A percentile compares a stretch with the other conserved stretches of the same genome.
phyloP scores from a whole-genome alignment of 83 land plant genomes.

The Larix sibirica region DNA sequence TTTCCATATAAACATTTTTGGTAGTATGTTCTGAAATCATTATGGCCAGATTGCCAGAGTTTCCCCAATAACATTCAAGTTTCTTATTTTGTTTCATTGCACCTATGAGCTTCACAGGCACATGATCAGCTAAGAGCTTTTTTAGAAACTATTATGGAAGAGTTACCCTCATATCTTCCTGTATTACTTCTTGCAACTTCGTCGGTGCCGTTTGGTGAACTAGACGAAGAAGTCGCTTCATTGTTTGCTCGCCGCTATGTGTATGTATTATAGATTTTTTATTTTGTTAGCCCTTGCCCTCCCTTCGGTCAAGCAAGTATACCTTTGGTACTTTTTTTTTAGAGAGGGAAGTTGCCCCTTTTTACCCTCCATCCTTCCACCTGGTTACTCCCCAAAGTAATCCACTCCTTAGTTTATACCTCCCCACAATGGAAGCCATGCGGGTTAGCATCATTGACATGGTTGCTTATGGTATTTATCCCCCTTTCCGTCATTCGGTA shows the following conservation, averaged over 20 bases:
- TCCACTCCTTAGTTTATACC: too few species aligned
- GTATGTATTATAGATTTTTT: constrained; percentile 33
- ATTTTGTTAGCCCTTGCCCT: neutral
- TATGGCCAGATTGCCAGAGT: neutral
- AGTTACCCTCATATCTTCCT: constrained; percentile 88
- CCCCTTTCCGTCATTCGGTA: too few species aligned
- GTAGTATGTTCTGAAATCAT: neutral
- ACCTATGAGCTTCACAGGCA: constrained; percentile 56
- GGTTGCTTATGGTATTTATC: too few species aligned
- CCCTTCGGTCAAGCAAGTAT: too few species aligned
- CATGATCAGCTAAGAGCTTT: constrained; percentile 93
- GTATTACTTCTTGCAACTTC: constrained; percentile 87
- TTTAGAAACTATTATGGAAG: constrained; percentile 75
- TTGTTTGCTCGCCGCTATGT: constrained; percentile 49
- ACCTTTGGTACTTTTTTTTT: too few species aligned
- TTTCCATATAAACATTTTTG: neutral
- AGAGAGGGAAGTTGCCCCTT: too few species aligned
- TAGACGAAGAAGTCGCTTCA: constrained; percentile 41
- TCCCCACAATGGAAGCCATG: too few species aligned
- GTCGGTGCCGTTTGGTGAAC: constrained; percentile 36
- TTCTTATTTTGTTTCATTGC: constrained; percentile 8
- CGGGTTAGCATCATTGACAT: too few species aligned
- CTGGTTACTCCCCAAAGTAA: too few species aligned
- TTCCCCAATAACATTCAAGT: neutral
- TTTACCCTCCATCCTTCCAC: too few species aligned